A percentile compares a stretch with the other conserved stretches of the same genome.
These are phyloP conservation scores for Pythium periplocum DNA, from an alignment of 352 stramenopile genomes.

Conservation along the genomic window DNA sequence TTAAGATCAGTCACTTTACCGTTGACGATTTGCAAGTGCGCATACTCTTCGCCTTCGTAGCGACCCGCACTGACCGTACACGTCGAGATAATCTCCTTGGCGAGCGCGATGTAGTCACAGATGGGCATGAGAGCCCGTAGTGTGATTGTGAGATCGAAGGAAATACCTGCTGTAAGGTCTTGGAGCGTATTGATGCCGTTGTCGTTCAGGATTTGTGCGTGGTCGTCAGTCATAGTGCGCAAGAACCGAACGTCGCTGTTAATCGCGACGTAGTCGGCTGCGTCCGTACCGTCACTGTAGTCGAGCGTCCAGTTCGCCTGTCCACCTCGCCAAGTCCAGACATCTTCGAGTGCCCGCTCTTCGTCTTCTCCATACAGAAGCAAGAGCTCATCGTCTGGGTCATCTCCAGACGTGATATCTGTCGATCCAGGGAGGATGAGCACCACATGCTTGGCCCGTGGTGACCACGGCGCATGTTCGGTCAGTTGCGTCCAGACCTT, in stretches of 20 bases:
- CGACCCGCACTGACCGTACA: conserved; percentile 41
- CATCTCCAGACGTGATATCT: conserved; percentile 34
- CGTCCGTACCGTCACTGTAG: conserved; percentile 28
- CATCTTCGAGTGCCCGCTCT: conserved; percentile 49
- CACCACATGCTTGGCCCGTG: conserved; percentile 47
- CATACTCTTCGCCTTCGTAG: conserved; percentile 46
- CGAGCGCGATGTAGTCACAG: conserved; percentile 66
- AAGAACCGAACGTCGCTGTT: conserved; percentile 45
- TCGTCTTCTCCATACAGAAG: conserved; percentile 61
- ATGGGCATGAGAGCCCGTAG: conserved; percentile 54
- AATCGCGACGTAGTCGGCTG: conserved; percentile 35
- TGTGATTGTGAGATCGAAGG: conserved; percentile 41
- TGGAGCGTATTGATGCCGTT: conserved; percentile 71
- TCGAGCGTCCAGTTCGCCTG: conserved; percentile 37
- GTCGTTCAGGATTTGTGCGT: conserved; percentile 46
- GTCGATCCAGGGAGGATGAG: conserved; percentile 33
- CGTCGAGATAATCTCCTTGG: conserved; percentile 45
- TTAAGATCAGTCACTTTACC: conserved; percentile 9
- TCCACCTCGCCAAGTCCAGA: conserved; percentile 55
- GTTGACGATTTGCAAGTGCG: conserved; percentile 34
- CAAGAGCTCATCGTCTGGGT: conserved; percentile 44
- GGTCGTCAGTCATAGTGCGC: conserved; percentile 36
- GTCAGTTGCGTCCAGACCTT: conserved; percentile 33
- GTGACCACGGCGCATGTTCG: conserved; percentile 32
- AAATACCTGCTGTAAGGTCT: conserved; percentile 57